Base-by-base conservation (phyloP, 2,329 filamentous ascomycete species). In the Nemania bipapillata region DNA sequence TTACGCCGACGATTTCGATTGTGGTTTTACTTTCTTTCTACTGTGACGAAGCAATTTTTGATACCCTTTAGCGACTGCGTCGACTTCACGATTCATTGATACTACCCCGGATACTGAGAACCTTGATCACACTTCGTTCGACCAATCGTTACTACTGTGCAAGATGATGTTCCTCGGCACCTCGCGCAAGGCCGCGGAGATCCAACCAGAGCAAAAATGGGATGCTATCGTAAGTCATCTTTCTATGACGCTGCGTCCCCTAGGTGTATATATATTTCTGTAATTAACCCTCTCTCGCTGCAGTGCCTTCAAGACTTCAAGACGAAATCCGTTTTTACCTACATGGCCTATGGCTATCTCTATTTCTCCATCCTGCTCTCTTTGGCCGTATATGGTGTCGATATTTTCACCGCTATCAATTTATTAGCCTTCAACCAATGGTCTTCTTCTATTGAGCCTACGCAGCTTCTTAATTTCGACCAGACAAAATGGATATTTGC, bases 401-500 rank as follows among this genome's bases (percentile, higher is more conserved):
- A 98, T 81, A 94, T 90, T 69, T 98, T 97, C 78, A 97, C 94
- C 4, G 94, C 94, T 70, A 87, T 97, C 81, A 96, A 97, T 71
- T 85, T 99, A 47, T 87, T 99, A 58, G 92, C 87, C 64, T 97
- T 97, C 82, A 89, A 96, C 82, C 89, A 89, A 68, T 98, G 94
- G 94, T 92, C 93, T 1, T 93, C 92, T 61, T 86, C 92, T 73
- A 91, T 98, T 74, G 83, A 93, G 74, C 94, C 94, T 1, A 86
- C 88, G 47, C 78, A 80, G 65, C 71, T 82, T n/a, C 91, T 98
- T 72, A 87, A 90, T 3, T 89, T 96, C 76, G 83, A 88, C 56
- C 87, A 95, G 62, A 92, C 93, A 12, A 96, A 96, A 82, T 97
- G 94, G 94, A 94, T 99, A 79, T 99, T 98, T 79, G 91, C 93